Evolutionary conservation across 805 yeast species (phyloP).

Genomic region (Yarrowia deformans): DNA sequence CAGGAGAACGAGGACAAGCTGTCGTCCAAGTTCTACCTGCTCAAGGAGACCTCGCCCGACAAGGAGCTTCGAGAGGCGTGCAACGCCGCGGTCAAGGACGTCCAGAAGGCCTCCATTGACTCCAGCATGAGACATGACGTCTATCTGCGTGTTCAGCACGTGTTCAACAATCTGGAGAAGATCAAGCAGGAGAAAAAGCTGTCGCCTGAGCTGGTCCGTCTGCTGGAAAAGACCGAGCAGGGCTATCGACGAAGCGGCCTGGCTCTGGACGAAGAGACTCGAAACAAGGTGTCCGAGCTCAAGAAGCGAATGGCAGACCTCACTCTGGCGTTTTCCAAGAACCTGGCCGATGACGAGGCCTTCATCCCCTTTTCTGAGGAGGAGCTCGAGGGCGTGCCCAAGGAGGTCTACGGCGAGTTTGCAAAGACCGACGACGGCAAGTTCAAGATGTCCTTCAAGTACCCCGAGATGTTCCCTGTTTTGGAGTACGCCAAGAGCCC

Average conservation of each 20-base stretch:
- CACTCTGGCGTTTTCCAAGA: conserved; percentile 65
- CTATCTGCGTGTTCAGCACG: conserved; percentile 62
- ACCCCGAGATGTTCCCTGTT: conserved; percentile 82
- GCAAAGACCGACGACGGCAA: conserved; percentile 54
- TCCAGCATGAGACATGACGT: conserved; percentile 71
- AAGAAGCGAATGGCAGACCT: conserved; percentile 66
- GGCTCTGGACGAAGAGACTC: conserved; percentile 61
- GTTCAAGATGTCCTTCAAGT: conserved; percentile 76
- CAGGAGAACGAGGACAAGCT: conserved; percentile 59
- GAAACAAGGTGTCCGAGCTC: conserved; percentile 64
- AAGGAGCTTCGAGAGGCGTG: conserved; percentile 75
- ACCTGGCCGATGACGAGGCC: conserved; percentile 75
- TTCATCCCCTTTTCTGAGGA: conserved; percentile 64
- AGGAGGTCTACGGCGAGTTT: conserved; percentile 63
- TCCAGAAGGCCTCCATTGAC: conserved; percentile 68
- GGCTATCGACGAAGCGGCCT: conserved; percentile 74
- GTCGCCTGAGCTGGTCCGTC: conserved; percentile 64
- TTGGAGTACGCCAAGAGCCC: conserved; percentile 70
- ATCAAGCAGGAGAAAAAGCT: conserved; percentile 44
- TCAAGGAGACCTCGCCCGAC: conserved; percentile 72
- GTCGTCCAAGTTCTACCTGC: conserved; percentile 64
- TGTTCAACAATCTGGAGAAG: conserved; percentile 51
- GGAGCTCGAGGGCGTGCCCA: conserved; percentile 78
- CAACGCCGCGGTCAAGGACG: conserved; percentile 63
- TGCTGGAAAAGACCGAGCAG: conserved; percentile 62